Percentiles rank a stretch among this genome's conserved stretches.
Conservation (phyloP, 176 grass and related monocot genomes). For the Zea luxurians region DNA sequence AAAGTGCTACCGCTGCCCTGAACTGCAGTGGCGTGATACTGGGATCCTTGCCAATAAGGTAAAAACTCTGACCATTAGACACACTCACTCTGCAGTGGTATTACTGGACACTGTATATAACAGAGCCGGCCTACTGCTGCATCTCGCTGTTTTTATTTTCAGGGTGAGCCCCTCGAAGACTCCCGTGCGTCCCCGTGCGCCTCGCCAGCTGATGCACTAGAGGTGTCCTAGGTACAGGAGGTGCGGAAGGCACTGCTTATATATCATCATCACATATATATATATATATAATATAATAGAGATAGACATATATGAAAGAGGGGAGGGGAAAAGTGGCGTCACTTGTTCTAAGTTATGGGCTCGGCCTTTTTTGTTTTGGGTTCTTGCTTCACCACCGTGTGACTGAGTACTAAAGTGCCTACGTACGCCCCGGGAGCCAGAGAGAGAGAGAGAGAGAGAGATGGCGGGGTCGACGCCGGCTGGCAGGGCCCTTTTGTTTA, state of each 20-base stretch:
- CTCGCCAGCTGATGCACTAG: conserved; percentile 70
- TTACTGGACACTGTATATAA: neutral
- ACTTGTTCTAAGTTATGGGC: conserved; percentile 33
- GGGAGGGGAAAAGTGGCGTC: neutral
- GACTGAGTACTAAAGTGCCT: conserved; percentile 26
- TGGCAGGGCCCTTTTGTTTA: conserved; percentile 5
- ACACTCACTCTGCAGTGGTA: neutral
- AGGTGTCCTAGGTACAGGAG: conserved; percentile 70
- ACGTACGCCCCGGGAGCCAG: conserved; percentile 5
- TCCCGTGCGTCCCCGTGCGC: conserved; percentile 85
- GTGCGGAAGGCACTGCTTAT: conserved; percentile 70
- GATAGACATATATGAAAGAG: conserved; percentile 59
- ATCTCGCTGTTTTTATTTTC: conserved; percentile 36
- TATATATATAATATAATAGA: conserved; percentile 87
- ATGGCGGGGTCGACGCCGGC: too few relatives aligned
- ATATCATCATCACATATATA: conserved; percentile 23
- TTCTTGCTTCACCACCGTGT: conserved; percentile 22
- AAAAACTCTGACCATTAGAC: conserved; percentile 15
- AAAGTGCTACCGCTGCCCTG: conserved; percentile 95
- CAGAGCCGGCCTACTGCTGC: neutral
- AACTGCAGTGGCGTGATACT: conserved; percentile 94
- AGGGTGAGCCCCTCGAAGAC: conserved; percentile 99
- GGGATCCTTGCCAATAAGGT: conserved; percentile 96
- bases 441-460: too few relatives aligned
- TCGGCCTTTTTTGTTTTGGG: conserved; percentile 15